These are phyloP conservation scores for Ehretia macrophylla DNA, from an alignment of 257 asterid species.

Conservation along the genomic window DNA sequence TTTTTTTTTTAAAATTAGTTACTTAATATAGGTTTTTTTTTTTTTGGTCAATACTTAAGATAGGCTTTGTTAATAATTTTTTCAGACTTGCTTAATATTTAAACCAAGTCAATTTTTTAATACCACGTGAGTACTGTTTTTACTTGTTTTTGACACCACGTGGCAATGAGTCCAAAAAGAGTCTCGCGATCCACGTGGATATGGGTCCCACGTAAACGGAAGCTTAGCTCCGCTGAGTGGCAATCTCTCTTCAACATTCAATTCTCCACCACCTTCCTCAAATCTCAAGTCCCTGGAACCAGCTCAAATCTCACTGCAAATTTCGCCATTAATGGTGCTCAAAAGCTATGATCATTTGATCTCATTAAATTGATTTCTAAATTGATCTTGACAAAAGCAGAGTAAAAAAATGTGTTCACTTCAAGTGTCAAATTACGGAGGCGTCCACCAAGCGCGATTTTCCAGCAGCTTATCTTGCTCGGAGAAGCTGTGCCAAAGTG, in stretches of 20 bases:
- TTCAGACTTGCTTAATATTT: too few relatives aligned
- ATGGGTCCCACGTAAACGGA: neutral
- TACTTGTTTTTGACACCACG: neutral
- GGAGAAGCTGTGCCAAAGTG: constrained; percentile 15
- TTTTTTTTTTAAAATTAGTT: too few relatives aligned
- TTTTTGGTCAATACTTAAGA: too few relatives aligned
- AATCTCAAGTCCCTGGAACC: neutral
- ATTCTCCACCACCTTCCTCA: neutral
- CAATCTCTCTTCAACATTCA: neutral
- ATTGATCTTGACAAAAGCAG: neutral
- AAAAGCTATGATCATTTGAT: neutral
- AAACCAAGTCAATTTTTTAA: too few relatives aligned
- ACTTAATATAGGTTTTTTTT: too few relatives aligned
- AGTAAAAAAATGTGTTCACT: constrained; percentile 45
- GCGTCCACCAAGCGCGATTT: constrained; percentile 30
- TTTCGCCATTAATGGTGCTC: too few relatives aligned
- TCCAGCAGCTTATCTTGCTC: constrained; percentile 14
- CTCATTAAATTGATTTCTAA: too few relatives aligned
- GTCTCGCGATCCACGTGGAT: neutral
- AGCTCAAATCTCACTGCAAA: neutral
- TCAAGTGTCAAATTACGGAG: constrained; percentile 42
- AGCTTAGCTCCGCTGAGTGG: neutral
- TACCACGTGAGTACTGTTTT: too few relatives aligned
- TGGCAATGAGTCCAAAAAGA: neutral
- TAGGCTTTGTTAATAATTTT: too few relatives aligned